Base-by-base conservation (phyloP, 805 yeast genomes). In the Sugiyamaella chiloensis region DNA sequence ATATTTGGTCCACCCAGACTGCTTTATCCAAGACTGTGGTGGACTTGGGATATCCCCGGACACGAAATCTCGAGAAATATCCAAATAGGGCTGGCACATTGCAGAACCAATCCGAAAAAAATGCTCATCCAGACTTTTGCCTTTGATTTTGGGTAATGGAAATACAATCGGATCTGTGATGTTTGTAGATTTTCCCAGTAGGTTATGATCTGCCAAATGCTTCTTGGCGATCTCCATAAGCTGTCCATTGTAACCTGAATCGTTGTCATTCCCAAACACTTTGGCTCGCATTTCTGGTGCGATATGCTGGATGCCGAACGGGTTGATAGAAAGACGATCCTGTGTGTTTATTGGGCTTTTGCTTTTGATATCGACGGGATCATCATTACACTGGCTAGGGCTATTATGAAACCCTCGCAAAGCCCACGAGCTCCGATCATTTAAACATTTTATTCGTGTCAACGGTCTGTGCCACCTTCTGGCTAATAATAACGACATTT, bases 1-100 rank as follows among this genome's bases (percentile, higher is more conserved):
- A 63, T 93, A 91, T 57, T 84, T 72, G 14, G 79, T 73, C 98
- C 98, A 93, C 5, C 99, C 98, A 2, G 87, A 65, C 54, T 70
- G 60, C 43, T 77, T 62, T 1, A 65, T 47, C 89, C 95, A 87
- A 2, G 67, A 47, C 4, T 56, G 19, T 1, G 58, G 56, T 1
- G 20, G 43, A 0, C 89, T 87, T 0, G 78, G 77, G 42, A 66
- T 56, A 5, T 24, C 42, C 12, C 60, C 76, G 21, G 64, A 52
- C 1, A 70, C 62, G 41, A 87, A 74, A 3, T 67, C 55, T 16
- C 73, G 61, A 1, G 82, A 76, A 58, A 79, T 68, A 0, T 73
- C 55, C 35, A 76, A 61, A 63, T 85, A 90, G 0, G 87, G 85
- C 37, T 78, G 75, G 0, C 83, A 66, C 40, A 79, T 75, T 48